Conservation (phyloP, 78 protist genomes). For the Neovahlkampfia damariscottae region DNA sequence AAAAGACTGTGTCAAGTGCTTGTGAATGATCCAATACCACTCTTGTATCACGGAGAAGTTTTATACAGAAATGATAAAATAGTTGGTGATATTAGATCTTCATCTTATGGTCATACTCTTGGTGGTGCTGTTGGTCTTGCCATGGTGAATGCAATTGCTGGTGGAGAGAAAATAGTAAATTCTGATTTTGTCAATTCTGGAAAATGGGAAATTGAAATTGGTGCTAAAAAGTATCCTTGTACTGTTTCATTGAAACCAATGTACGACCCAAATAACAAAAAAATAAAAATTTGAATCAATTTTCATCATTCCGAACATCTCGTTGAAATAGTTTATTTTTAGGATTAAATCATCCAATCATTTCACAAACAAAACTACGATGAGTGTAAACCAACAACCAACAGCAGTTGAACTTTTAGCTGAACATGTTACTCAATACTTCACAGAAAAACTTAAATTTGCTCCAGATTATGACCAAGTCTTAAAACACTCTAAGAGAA, state of each 20-base stretch:
- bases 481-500: no score
- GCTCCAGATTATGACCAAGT: no score
- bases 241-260: neutral
- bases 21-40: slow-evolving; percentile 12
- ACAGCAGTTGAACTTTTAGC: no score
- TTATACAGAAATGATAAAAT: slow-evolving; percentile 15
- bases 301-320: no score
- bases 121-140: slow-evolving; percentile 30
- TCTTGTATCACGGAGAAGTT: slow-evolving; percentile 21
- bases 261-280: slow-evolving; percentile 33
- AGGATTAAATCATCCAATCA: no score
- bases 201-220: neutral
- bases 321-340: no score
- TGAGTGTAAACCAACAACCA: no score
- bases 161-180: neutral
- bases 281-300: no score
- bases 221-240: neutral
- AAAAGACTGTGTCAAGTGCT: slow-evolving; percentile 1
- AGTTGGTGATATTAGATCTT: slow-evolving; percentile 10
- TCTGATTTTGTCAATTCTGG: neutral
- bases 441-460: no score
- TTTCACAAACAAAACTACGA: no score
- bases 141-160: neutral
- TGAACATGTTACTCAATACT: no score
- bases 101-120: slow-evolving; percentile 34